These are phyloP conservation scores for Rhynchospora pubera DNA, from an alignment of 176 grass and related monocot species.

Conservation along the genomic window DNA sequence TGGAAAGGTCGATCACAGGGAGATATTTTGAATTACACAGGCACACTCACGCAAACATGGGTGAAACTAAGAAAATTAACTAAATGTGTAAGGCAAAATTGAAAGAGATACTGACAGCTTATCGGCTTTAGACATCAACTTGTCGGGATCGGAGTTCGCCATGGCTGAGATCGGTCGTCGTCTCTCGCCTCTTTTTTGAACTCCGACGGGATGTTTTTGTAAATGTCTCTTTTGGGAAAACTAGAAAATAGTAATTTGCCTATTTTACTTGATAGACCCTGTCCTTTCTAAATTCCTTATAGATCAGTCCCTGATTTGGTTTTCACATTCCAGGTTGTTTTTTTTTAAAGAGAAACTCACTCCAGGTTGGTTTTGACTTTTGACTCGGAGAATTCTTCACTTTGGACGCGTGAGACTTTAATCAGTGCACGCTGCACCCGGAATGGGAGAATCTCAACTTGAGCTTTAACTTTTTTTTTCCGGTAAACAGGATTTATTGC, in stretches of 20 bases:
- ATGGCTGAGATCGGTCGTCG: constrained; percentile 38
- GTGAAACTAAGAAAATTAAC: background rate
- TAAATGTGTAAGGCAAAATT: background rate
- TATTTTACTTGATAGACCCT: background rate
- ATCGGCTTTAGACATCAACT: constrained; percentile 87
- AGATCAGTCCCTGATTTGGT: background rate
- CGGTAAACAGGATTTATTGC: too few species aligned
- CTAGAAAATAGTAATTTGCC: background rate
- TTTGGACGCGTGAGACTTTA: background rate
- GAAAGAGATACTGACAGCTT: constrained; percentile 46
- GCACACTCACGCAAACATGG: background rate
- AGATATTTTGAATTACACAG: background rate
- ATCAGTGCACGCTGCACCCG: background rate
- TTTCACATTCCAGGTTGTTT: background rate
- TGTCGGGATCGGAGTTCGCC: constrained; percentile 73
- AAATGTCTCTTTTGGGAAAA: background rate
- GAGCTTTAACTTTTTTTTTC: too few species aligned
- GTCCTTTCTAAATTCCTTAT: background rate
- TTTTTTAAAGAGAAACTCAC: too few species aligned
- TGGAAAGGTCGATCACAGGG: background rate
- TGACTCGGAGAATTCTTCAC: background rate
- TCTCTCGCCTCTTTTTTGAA: background rate
- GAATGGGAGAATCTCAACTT: too few species aligned
- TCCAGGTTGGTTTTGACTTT: background rate
- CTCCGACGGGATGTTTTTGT: constrained; percentile 7